Conservation (phyloP, 2,329 filamentous ascomycete genomes). For the Ophiostoma sp. region DNA sequence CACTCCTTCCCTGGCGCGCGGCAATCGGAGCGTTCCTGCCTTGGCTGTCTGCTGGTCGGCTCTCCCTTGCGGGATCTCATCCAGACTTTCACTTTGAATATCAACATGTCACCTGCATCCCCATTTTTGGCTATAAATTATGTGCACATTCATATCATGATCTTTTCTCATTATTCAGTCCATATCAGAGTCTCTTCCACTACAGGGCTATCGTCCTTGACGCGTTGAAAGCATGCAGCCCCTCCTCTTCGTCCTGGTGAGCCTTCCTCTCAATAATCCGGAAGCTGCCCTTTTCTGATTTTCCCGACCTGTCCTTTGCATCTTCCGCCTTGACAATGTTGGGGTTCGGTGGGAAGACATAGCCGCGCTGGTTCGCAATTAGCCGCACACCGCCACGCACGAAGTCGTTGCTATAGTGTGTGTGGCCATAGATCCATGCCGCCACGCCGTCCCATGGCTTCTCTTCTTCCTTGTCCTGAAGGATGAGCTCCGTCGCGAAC, state of each 20-base stretch:
- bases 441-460: slow-evolving; percentile 27
- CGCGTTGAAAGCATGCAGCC: neutral
- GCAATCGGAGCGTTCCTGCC: neutral
- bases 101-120: neutral
- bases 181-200: neutral
- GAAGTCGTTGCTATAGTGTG: slow-evolving; percentile 46
- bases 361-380: slow-evolving; percentile 47
- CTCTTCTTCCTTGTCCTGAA: neutral
- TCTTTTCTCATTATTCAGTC: neutral
- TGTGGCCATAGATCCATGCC: slow-evolving; percentile 54
- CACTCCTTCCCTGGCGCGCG: neutral
- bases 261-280: neutral
- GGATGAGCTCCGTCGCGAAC: slow-evolving; percentile 53
- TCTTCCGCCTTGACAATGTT: neutral
- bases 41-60: neutral
- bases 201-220: neutral
- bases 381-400: slow-evolving; percentile 35
- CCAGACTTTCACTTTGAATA: neutral
- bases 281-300: neutral
- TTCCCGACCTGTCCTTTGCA: neutral
- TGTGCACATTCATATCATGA: neutral
- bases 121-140: neutral
- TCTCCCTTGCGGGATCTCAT: neutral
- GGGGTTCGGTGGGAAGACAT: slow-evolving; percentile 15
- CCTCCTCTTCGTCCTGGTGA: neutral